Percentiles rank a stretch among this genome's conserved stretches.
Conservation (phyloP, 2,329 filamentous ascomycete genomes). For the Fusarium compactum region DNA sequence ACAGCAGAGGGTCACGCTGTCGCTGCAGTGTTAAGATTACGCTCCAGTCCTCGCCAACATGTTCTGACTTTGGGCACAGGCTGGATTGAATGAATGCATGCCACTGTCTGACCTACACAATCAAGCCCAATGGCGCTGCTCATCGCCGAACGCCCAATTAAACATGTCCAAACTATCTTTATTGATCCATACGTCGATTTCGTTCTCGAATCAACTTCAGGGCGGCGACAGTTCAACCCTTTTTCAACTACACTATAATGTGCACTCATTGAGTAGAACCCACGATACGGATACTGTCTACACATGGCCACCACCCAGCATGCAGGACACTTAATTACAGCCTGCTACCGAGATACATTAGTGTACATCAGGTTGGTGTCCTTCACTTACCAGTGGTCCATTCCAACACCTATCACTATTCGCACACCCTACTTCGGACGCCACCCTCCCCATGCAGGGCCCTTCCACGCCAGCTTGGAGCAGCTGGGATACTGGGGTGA, state of each 20-base stretch:
- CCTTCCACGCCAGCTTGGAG: constrained; percentile 11
- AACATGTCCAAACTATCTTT: neutral
- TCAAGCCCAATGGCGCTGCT: neutral
- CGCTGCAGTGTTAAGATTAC: constrained; percentile 42
- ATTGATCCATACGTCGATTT: neutral
- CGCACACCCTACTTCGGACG: neutral
- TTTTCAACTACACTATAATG: neutral
- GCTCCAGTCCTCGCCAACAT: constrained; percentile 25
- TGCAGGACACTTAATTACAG: constrained; percentile 9
- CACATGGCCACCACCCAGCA: neutral
- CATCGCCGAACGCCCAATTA: constrained; percentile 13
- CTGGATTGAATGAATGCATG: neutral
- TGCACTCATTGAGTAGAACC: neutral
- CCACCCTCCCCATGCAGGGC: neutral
- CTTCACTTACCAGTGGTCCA: constrained; percentile 6
- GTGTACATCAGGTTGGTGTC: constrained; percentile 3
- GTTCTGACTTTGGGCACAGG: constrained; percentile 1
- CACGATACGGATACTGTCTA: neutral
- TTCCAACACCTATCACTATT: neutral
- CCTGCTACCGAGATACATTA: neutral
- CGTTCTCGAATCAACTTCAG: constrained; percentile 32
- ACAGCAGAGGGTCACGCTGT: constrained; percentile 42
- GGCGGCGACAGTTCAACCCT: constrained; percentile 5
- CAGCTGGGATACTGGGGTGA: constrained; percentile 1
- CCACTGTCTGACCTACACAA: constrained; percentile 1